These are phyloP conservation scores for Hippophae gyantsensis DNA, from an alignment of 306 rosid species.

Conservation along the genomic window DNA sequence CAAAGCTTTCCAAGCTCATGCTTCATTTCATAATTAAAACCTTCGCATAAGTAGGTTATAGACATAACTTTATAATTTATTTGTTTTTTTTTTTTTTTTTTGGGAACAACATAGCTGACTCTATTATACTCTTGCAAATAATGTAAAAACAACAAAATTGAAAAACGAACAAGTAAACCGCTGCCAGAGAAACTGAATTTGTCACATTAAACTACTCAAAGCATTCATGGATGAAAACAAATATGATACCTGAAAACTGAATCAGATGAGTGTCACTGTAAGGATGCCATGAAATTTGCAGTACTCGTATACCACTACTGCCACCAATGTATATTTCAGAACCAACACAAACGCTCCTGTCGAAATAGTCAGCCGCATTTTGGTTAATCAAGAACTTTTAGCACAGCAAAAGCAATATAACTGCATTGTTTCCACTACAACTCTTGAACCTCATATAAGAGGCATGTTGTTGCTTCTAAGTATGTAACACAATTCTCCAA, in stretches of 20 bases:
- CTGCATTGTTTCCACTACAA: constrained; percentile 1
- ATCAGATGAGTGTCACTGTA: constrained; percentile 75
- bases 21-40: background rate
- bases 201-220: background rate
- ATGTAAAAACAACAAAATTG: background rate
- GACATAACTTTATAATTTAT: background rate
- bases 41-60: background rate
- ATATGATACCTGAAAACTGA: constrained; percentile 74
- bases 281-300: constrained; percentile 83
- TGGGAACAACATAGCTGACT: no score
- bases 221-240: background rate
- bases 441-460: background rate
- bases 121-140: background rate
- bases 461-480: no score
- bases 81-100: background rate
- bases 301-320: constrained; percentile 43
- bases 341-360: constrained; percentile 69
- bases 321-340: constrained; percentile 37
- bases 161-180: background rate
- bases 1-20: no score
- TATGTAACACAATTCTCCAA: background rate
- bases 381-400: background rate
- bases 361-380: background rate
- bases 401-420: background rate
- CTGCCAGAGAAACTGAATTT: background rate